A percentile compares a stretch with the other conserved stretches of the same genome.
Conservation (phyloP, 192 early-diverging fungal genomes). For the Entrophospora sp. region DNA sequence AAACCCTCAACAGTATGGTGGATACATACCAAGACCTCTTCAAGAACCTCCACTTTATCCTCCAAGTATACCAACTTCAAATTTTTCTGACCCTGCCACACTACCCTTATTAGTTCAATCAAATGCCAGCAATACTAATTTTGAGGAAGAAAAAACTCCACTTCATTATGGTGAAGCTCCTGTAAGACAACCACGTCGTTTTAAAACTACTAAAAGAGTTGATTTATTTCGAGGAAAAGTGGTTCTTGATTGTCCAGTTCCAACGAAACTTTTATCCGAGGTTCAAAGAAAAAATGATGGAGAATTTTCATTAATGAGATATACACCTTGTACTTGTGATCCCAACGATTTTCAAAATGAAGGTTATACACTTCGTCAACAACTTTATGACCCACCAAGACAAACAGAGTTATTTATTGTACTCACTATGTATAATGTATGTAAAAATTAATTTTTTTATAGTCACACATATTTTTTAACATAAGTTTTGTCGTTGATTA, state of each 20-base stretch:
- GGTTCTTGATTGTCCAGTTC: slow-evolving; percentile 66
- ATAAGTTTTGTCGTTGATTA: too few relatives aligned
- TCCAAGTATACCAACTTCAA: too few relatives aligned
- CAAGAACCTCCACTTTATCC: too few relatives aligned
- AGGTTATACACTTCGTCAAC: slow-evolving; percentile 67
- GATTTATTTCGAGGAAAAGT: slow-evolving; percentile 63
- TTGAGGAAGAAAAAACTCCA: not conserved
- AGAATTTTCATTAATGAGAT: slow-evolving; percentile 90
- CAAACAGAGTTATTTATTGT: slow-evolving; percentile 74
- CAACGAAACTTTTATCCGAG: slow-evolving; percentile 41
- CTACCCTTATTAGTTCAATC: too few relatives aligned
- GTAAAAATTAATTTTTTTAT: too few relatives aligned
- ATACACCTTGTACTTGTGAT: slow-evolving; percentile 85
- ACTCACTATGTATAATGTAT: slow-evolving; percentile 75
- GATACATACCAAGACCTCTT: too few relatives aligned
- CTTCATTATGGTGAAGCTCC: slow-evolving; percentile 37
- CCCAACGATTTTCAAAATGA: slow-evolving; percentile 71
- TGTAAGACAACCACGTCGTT: slow-evolving; percentile 36
- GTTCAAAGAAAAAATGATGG: slow-evolving; percentile 48
- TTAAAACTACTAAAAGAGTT: slow-evolving; percentile 42
- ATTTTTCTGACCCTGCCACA: too few relatives aligned
- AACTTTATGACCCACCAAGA: slow-evolving; percentile 39
- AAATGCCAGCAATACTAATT: too few relatives aligned
- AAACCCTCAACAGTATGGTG: too few relatives aligned
- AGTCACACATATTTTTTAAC: too few relatives aligned